Conservation (phyloP, 1,284 basidiomycete species). For the Pascua sp. region DNA sequence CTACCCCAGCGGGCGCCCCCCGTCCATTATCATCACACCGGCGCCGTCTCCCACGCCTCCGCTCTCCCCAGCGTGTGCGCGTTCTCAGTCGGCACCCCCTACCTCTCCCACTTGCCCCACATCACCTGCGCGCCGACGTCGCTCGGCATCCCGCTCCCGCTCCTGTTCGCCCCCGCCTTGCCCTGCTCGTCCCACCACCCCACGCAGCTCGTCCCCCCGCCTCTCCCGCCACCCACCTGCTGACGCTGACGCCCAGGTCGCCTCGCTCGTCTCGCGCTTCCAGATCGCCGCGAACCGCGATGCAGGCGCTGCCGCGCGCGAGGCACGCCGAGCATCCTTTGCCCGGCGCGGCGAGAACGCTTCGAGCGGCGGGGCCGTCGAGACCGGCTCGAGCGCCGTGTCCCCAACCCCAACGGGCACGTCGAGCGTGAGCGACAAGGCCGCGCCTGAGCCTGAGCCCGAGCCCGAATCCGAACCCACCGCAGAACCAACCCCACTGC, state of each 20-base stretch:
- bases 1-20: no score
- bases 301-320: slow-evolving; percentile 9
- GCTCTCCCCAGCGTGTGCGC: background rate
- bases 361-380: background rate
- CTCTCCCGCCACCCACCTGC: background rate
- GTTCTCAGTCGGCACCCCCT: background rate
- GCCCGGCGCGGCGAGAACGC: background rate
- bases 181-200: background rate
- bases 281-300: slow-evolving; percentile 23
- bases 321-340: slow-evolving; percentile 9
- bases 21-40: background rate
- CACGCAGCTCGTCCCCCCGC: no score
- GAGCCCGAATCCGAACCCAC: background rate
- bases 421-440: background rate
- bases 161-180: background rate
- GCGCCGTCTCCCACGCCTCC: background rate
- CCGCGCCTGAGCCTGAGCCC: slow-evolving; percentile 1
- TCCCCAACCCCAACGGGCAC: background rate
- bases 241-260: slow-evolving; percentile 17
- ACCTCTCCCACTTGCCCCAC: background rate
- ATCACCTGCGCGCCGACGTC: no score
- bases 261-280: slow-evolving; percentile 23
- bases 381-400: background rate
- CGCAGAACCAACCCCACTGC: background rate
- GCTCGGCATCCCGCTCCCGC: no score